Evolutionary conservation across 768 basidiomycete species (phyloP).

Genomic region (Strobilomyces echinocephalus): DNA sequence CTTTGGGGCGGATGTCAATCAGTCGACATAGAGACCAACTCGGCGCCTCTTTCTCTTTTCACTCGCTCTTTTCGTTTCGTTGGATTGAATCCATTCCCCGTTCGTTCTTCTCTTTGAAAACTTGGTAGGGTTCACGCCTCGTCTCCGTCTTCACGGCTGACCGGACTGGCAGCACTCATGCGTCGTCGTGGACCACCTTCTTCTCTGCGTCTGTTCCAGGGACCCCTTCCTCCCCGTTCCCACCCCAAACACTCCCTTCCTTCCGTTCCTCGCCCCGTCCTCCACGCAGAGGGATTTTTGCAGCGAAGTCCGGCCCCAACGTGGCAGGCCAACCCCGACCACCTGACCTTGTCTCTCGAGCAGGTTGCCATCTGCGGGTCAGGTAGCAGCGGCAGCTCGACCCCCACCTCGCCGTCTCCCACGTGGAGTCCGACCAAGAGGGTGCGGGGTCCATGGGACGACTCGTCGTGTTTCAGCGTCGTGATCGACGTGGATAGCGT

Average conservation of each 20-base stretch:
- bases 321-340: constrained; percentile 4
- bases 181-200: constrained; percentile 65
- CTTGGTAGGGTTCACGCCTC: not conserved
- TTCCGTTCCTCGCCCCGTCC: constrained; percentile 54
- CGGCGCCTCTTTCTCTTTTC: too few species aligned
- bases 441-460: constrained; percentile 56
- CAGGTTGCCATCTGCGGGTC: constrained; percentile 15
- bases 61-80: not conserved
- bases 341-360: constrained; percentile 14
- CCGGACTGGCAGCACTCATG: constrained; percentile 36
- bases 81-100: not conserved
- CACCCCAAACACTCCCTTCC: constrained; percentile 63
- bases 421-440: constrained; percentile 17
- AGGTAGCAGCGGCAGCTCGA: constrained; percentile 9
- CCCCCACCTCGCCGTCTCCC: constrained; percentile 16
- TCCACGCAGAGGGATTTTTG: constrained; percentile 33
- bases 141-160: not conserved
- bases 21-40: not conserved
- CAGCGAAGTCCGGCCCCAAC: constrained; percentile 17
- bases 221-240: constrained; percentile 59
- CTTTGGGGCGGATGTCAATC: too few species aligned
- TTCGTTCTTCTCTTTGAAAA: too few species aligned
- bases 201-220: constrained; percentile 55
- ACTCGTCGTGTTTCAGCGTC: constrained; percentile 41
- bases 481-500: constrained; percentile 45